A percentile compares a stretch with the other conserved stretches of the same genome.
phyloP scores from a whole-genome alignment of 2,329 filamentous ascomycete species.

The Fusarium coffeatum region DNA sequence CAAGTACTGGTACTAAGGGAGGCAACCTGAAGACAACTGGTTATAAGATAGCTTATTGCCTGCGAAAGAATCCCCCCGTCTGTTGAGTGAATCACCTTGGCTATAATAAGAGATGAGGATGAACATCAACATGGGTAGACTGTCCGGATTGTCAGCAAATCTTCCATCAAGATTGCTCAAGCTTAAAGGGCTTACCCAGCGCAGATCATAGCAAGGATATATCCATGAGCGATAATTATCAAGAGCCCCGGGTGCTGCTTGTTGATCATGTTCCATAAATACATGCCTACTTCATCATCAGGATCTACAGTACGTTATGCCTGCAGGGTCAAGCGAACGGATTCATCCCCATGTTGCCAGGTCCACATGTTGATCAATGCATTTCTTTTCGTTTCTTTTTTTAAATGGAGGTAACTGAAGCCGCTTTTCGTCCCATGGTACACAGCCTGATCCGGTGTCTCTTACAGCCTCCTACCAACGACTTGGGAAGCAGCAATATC shows the following conservation, averaged over 20 bases:
- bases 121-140: neutral
- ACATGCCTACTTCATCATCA: neutral
- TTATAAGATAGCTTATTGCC: neutral
- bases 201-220: constrained; percentile 1
- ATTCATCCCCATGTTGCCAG: neutral
- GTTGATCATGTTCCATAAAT: neutral
- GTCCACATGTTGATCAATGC: neutral
- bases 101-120: neutral
- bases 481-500: neutral
- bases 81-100: neutral
- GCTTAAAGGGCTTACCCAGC: neutral
- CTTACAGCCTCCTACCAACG: neutral
- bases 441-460: neutral
- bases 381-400: neutral
- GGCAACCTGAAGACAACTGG: neutral
- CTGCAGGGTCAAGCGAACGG: constrained; percentile 3
- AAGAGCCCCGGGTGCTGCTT: neutral
- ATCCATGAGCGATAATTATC: constrained; percentile 3
- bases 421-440: neutral
- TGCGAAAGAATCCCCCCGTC: too few species aligned
- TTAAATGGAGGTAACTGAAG: neutral
- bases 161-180: neutral
- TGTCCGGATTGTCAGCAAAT: neutral
- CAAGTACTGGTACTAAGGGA: neutral
- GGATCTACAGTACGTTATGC: neutral